Percentiles rank a stretch among this genome's conserved stretches.
phyloP scores from a whole-genome alignment of 1,284 basidiomycete species.

The Amylostereum areolatum region DNA sequence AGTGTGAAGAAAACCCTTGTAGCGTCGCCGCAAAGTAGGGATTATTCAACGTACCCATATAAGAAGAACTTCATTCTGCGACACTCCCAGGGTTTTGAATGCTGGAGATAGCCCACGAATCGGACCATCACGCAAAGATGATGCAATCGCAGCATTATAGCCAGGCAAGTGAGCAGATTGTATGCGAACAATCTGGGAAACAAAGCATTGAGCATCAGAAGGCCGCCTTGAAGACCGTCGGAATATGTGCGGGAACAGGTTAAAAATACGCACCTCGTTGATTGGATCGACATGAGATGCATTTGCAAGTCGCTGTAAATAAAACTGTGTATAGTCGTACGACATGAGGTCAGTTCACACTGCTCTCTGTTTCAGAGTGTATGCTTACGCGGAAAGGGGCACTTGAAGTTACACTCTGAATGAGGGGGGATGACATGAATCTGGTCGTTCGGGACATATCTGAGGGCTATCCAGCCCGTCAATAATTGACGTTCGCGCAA shows the following conservation, averaged over 20 bases:
- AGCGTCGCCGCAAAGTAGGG: no score
- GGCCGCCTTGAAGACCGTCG: not conserved
- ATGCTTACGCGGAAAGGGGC: slow-evolving; percentile 48
- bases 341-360: not conserved
- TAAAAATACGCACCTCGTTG: slow-evolving; percentile 26
- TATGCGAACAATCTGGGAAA: slow-evolving; percentile 45
- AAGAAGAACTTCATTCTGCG: slow-evolving; percentile 44
- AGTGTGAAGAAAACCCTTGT: not conserved
- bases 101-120: slow-evolving; percentile 50
- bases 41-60: slow-evolving; percentile 47
- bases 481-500: slow-evolving; percentile 2
- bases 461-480: slow-evolving; percentile 32
- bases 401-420: slow-evolving; percentile 58
- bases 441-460: slow-evolving; percentile 67
- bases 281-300: slow-evolving; percentile 28
- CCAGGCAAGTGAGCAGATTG: slow-evolving; percentile 70
- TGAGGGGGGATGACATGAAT: slow-evolving; percentile 65
- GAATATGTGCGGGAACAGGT: not conserved
- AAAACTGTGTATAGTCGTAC: slow-evolving; percentile 28
- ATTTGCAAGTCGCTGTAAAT: slow-evolving; percentile 41
- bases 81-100: slow-evolving; percentile 39
- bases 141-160: slow-evolving; percentile 67
- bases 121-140: slow-evolving; percentile 68
- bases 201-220: not conserved
- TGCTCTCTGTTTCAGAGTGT: not conserved